Percentiles rank a stretch among this genome's conserved stretches.
phyloP scores from a whole-genome alignment of 2,329 filamentous ascomycete genomes.

The Leptoxyphium fumago region DNA sequence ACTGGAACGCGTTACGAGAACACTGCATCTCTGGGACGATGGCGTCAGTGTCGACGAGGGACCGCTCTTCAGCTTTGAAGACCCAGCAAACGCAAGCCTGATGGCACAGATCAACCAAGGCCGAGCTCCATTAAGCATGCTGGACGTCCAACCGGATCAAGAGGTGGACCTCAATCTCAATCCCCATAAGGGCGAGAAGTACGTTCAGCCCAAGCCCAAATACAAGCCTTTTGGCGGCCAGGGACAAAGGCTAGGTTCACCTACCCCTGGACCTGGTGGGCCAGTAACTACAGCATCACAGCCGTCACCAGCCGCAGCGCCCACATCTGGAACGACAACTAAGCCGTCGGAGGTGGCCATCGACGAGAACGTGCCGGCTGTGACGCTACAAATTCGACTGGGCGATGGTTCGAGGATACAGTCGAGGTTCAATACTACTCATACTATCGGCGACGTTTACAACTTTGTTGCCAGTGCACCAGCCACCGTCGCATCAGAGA shows the following conservation, averaged over 20 bases:
- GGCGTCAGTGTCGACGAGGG: conserved; percentile 80
- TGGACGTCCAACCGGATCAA: conserved; percentile 61
- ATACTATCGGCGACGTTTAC: conserved; percentile 67
- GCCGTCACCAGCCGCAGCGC: conserved; percentile 19
- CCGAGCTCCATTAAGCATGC: conserved; percentile 60
- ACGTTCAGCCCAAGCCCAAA: conserved; percentile 55
- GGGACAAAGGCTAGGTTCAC: conserved; percentile 62
- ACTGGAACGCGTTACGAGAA: conserved; percentile 43
- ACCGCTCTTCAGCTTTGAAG: conserved; percentile 61
- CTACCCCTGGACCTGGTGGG: conserved; percentile 48
- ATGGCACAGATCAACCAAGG: conserved; percentile 64
- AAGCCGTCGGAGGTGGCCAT: conserved; percentile 34
- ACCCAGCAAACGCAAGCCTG: conserved; percentile 57
- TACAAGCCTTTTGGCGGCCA: conserved; percentile 62
- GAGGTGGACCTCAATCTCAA: conserved; percentile 64
- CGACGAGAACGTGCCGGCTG: conserved; percentile 50
- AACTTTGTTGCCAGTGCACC: conserved; percentile 55
- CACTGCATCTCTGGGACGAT: conserved; percentile 67
- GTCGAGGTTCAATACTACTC: conserved; percentile 68
- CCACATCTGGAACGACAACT: conserved; percentile 18
- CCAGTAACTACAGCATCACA: conserved; percentile 13
- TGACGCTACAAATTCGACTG: conserved; percentile 63
- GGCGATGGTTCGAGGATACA: conserved; percentile 62
- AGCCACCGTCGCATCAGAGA: conserved; percentile 33
- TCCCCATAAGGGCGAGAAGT: conserved; percentile 61